These are phyloP conservation scores for Solanum bulbocastanum DNA, from an alignment of 257 asterid species.

Conservation along the genomic window DNA sequence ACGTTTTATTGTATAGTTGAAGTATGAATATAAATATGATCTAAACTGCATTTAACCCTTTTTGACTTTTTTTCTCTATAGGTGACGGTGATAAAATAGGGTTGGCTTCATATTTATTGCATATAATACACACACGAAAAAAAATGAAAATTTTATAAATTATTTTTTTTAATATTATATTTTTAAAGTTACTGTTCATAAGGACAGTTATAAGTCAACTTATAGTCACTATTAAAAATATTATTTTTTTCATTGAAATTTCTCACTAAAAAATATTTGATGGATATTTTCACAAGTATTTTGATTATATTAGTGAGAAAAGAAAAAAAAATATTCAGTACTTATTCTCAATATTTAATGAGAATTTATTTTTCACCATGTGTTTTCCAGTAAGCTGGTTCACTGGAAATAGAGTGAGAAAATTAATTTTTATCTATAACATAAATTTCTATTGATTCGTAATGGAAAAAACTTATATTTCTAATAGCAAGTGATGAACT, in stretches of 20 bases:
- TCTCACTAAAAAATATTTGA: too few relatives aligned
- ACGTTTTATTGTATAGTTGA: background rate
- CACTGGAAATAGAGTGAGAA: accelerated
- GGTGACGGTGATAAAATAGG: background rate
- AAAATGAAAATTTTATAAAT: too few relatives aligned
- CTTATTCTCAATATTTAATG: background rate
- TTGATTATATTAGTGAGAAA: background rate
- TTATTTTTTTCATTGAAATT: too few relatives aligned
- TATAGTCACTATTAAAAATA: background rate
- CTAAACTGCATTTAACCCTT: background rate
- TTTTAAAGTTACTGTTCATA: background rate
- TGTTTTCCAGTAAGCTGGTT: background rate
- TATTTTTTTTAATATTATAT: too few relatives aligned
- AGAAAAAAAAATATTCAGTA: background rate
- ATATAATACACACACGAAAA: too few relatives aligned
- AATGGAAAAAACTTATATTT: too few relatives aligned
- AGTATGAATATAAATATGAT: background rate
- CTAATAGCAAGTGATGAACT: background rate
- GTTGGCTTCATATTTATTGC: background rate
- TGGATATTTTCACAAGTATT: background rate
- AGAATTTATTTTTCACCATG: background rate
- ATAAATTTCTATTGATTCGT: background rate
- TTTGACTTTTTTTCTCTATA: background rate
- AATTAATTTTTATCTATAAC: background rate
- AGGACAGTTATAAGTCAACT: background rate